These are phyloP conservation scores for Ascochyta fabae DNA, from an alignment of 2,329 filamentous ascomycete genomes.

Conservation along the genomic window DNA sequence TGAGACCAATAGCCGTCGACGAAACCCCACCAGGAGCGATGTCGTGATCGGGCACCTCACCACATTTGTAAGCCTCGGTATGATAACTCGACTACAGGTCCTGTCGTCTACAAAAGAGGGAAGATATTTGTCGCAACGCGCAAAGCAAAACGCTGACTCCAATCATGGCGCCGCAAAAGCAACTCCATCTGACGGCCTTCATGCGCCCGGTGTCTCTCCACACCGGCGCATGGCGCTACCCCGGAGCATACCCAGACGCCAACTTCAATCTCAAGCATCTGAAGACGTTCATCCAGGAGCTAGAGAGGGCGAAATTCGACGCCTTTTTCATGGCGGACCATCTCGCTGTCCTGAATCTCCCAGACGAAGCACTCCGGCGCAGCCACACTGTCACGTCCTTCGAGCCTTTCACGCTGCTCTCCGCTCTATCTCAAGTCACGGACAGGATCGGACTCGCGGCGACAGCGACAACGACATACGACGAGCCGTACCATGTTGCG, in stretches of 20 bases:
- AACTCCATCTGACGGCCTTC: constrained; percentile 61
- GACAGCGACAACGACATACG: constrained; percentile 70
- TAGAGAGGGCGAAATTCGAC: constrained; percentile 46
- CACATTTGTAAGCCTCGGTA: constrained; percentile 13
- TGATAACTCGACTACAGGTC: not conserved
- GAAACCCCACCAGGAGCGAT: constrained; percentile 7
- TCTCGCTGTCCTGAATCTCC: constrained; percentile 71
- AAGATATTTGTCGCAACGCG: not conserved
- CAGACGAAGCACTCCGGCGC: constrained; percentile 58
- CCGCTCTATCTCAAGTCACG: constrained; percentile 66
- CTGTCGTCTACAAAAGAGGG: not conserved
- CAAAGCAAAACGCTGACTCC: not conserved
- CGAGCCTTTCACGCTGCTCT: constrained; percentile 72
- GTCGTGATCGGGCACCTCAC: constrained; percentile 15
- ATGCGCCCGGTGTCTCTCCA: constrained; percentile 65
- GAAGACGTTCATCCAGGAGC: constrained; percentile 58
- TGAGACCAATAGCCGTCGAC: constrained; percentile 1
- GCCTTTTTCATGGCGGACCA: constrained; percentile 51
- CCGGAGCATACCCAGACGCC: constrained; percentile 61
- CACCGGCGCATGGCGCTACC: constrained; percentile 64
- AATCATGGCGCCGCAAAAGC: constrained; percentile 17
- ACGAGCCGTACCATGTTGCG: constrained; percentile 70
- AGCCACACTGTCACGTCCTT: constrained; percentile 65
- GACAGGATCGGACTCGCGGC: constrained; percentile 74
- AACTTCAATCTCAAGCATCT: constrained; percentile 65